phyloP scores from a whole-genome alignment of 495 filamentous ascomycete genomes.

The Zalerion maritima region DNA sequence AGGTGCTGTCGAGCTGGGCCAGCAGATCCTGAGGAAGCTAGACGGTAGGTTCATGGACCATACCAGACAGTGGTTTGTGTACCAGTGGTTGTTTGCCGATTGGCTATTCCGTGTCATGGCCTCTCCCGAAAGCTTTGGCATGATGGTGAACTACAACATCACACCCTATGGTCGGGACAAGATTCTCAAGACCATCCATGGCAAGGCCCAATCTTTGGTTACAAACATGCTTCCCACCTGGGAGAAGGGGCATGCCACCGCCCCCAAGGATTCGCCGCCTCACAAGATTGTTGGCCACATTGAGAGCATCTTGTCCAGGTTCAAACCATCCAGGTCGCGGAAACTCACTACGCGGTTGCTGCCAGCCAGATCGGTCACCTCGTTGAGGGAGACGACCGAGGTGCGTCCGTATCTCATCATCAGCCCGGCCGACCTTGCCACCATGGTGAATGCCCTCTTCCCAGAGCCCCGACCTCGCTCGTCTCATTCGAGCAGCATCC shows the following conservation, averaged over 20 bases:
- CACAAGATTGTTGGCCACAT: conserved; percentile 57
- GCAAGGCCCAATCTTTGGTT: conserved; percentile 61
- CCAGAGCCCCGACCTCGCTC: conserved; percentile 46
- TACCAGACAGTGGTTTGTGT: conserved; percentile 65
- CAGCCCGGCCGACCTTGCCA: conserved; percentile 57
- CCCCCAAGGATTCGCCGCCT: conserved; percentile 44
- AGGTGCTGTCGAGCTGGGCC: conserved; percentile 66
- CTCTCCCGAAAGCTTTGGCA: conserved; percentile 78
- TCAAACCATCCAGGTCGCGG: conserved; percentile 37
- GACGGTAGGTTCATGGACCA: conserved; percentile 54
- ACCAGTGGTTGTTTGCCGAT: conserved; percentile 82
- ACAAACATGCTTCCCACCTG: conserved; percentile 41
- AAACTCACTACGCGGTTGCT: conserved; percentile 45
- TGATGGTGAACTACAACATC: conserved; percentile 84
- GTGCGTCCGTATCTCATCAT: conserved; percentile 60
- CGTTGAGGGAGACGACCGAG: conserved; percentile 51
- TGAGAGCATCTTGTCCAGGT: conserved; percentile 57
- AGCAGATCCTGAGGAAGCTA: conserved; percentile 65
- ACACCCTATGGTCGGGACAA: conserved; percentile 77
- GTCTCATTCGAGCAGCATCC: conserved; percentile 33
- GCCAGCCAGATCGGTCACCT: conserved; percentile 53
- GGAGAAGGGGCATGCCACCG: no score
- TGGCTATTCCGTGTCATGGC: conserved; percentile 75
- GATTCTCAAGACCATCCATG: conserved; percentile 71
- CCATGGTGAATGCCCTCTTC: conserved; percentile 56